Evolutionary conservation across 2,329 filamentous ascomycete species (phyloP).

Genomic region (Talaromyces funiculosus): DNA sequence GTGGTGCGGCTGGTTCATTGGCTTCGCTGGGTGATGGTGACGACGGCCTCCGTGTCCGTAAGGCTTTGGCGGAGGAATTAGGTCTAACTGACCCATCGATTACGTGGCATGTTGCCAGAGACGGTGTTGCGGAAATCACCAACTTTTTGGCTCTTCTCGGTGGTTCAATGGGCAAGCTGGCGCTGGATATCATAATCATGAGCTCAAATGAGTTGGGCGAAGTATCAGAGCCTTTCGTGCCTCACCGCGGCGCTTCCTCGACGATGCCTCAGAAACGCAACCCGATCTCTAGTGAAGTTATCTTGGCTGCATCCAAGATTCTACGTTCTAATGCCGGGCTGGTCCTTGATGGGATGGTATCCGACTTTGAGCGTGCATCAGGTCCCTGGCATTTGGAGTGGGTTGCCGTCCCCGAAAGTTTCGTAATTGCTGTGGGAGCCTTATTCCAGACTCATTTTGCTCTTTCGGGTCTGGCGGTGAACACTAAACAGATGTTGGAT

Average conservation of each 20-base stretch:
- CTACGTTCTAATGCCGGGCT: constrained; percentile 49
- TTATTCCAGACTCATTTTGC: constrained; percentile 52
- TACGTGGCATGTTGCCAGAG: constrained; percentile 54
- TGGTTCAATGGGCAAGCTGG: constrained; percentile 51
- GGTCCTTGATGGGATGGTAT: constrained; percentile 53
- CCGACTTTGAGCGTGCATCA: constrained; percentile 53
- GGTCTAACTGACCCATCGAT: constrained; percentile 47
- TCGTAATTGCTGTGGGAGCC: constrained; percentile 49
- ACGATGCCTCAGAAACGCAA: constrained; percentile 58
- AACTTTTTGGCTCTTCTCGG: constrained; percentile 52
- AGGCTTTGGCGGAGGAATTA: constrained; percentile 46
- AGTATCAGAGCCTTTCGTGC: constrained; percentile 52
- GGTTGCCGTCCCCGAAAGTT: constrained; percentile 51
- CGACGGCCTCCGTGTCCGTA: constrained; percentile 46
- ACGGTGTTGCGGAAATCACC: constrained; percentile 49
- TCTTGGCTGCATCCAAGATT: constrained; percentile 51
- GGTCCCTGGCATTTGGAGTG: constrained; percentile 58
- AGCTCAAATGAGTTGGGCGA: constrained; percentile 52
- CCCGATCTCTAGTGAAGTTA: constrained; percentile 53
- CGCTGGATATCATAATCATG: constrained; percentile 54
- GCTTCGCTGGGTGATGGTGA: constrained; percentile 48
- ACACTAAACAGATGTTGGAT: constrained; percentile 44
- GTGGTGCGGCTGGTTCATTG: constrained; percentile 52
- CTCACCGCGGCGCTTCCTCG: constrained; percentile 50
- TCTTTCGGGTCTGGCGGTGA: constrained; percentile 48